Conservation (phyloP, 2,329 filamentous ascomycete genomes). For the Meredithiella fracta region DNA sequence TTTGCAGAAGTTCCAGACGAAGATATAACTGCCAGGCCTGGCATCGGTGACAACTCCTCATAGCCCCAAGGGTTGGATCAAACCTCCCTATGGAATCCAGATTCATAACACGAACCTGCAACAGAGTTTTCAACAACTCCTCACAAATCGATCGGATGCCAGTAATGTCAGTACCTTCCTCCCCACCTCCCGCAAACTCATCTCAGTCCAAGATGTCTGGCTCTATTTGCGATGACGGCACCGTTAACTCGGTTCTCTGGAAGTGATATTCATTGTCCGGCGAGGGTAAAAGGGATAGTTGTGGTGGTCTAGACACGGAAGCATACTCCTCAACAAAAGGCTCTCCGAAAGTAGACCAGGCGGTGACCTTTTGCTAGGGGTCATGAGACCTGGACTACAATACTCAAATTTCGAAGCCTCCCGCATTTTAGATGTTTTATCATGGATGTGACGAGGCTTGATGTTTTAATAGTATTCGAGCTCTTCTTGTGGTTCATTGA, state of each 20-base stretch:
- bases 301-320: background rate
- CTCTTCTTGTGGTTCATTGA: too few relatives aligned
- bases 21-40: background rate
- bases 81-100: too few relatives aligned
- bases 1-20: background rate
- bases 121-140: background rate
- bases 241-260: too few relatives aligned
- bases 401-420: background rate
- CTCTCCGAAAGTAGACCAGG: background rate
- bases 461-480: too few relatives aligned
- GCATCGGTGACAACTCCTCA: background rate
- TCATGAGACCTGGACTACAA: background rate
- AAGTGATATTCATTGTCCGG: background rate
- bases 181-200: background rate
- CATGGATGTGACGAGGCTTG: too few relatives aligned
- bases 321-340: background rate
- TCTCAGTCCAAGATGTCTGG: constrained; percentile 3
- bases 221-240: background rate
- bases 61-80: too few relatives aligned
- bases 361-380: background rate
- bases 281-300: background rate
- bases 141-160: background rate
- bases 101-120: background rate
- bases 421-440: too few relatives aligned
- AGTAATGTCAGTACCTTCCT: background rate